Base-by-base conservation (phyloP, 2,329 filamentous ascomycete genomes). In the Epichloe scottii region DNA sequence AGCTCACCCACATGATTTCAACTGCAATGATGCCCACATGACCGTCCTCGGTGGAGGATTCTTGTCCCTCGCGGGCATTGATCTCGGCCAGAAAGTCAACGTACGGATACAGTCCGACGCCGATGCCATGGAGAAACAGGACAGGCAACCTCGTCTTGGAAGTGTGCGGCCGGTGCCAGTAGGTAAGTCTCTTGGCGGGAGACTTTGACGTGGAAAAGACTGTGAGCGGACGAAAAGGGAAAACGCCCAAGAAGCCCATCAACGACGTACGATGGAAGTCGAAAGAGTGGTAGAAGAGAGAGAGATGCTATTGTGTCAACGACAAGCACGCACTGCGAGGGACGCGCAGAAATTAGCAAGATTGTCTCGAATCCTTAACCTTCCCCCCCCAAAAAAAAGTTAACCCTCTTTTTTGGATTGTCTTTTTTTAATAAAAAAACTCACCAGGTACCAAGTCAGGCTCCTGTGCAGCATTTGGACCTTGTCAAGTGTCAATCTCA, bases 71-170 rank as follows among this genome's bases (percentile, higher is more conserved):
- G 8, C 57, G 47, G 17, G 66, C 61, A 55, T 76, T 75, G 48
- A 84, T 63, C 51, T 79, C 71, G 48, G 65, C 62, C 11, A 84
- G 61, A 57, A 81, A 79, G 26, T 70, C 66, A 19, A 73, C 68
- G 55, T 84, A 81, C 0, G 78, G 74, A 55, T 77, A 74, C 3
- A 84, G 57, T 2, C 62, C 62, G 33, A 64, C 44, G 63, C 79
- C 78, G 50, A 84, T 82, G 33, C 81, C 80, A 56, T 84, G 80
- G 30, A 84, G 72, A 60, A 81, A 84, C 5, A 84, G 63, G 14
- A 84, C 61, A 0, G 80, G 80, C 3, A 78, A 68, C 41, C 71
- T 70, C 1, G 70, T 76, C 51, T 71, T 74, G 2, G 80, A 81
- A 0, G 72, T 81, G 55, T 84, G 81, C 10, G 74, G 74, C 26